Percentiles rank a stretch among this genome's conserved stretches.
Conservation (phyloP, 2,329 filamentous ascomycete species). For the Albifimbria verrucaria region DNA sequence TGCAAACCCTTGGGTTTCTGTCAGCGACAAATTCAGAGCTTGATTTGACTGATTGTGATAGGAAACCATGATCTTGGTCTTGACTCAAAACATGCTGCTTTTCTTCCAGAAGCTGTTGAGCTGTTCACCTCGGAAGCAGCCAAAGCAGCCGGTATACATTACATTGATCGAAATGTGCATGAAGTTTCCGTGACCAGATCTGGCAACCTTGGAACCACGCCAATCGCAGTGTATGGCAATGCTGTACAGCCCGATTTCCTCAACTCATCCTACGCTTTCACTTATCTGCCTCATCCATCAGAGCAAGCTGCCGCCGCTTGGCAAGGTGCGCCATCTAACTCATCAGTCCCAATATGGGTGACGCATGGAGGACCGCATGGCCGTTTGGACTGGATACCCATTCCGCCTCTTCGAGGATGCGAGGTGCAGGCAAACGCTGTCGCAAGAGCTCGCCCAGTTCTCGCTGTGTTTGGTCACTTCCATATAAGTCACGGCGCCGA, state of each 20-base stretch:
- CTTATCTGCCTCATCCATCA: background rate
- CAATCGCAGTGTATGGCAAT: background rate
- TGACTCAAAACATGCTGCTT: background rate
- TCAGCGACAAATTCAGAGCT: background rate
- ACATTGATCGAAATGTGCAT: background rate
- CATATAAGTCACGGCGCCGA: background rate
- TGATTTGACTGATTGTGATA: background rate
- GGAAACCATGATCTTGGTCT: background rate
- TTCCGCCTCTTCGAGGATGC: background rate
- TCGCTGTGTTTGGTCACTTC: background rate
- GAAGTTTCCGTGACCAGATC: background rate
- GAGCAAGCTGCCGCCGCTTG: background rate
- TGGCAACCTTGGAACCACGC: background rate
- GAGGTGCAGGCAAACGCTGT: background rate
- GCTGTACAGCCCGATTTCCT: background rate
- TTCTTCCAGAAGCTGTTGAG: background rate
- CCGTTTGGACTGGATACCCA: background rate
- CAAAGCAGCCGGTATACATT: background rate
- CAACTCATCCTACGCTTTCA: background rate
- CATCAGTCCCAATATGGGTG: background rate
- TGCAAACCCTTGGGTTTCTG: background rate
- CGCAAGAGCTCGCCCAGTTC: background rate
- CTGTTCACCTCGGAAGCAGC: background rate
- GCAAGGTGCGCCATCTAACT: background rate
- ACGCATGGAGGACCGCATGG: background rate